A percentile compares a stretch with the other conserved stretches of the same genome.
These are phyloP conservation scores for Crucihimalaya himalaica DNA, from an alignment of 345 rosid genomes.

Conservation along the genomic window DNA sequence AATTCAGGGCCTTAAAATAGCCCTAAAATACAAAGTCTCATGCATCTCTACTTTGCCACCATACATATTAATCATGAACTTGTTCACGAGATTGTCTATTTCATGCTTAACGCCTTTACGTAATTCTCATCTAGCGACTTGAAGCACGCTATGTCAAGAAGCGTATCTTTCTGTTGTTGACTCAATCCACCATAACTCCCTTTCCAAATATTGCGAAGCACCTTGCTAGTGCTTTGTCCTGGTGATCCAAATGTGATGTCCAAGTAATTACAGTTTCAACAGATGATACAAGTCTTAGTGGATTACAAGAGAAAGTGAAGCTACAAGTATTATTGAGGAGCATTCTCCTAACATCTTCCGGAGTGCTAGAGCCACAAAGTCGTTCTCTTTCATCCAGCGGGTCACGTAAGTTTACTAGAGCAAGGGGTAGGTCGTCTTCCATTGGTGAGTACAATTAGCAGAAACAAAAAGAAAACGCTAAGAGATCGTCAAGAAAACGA, in stretches of 20 bases:
- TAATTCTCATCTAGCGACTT: not conserved
- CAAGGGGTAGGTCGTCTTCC: not conserved
- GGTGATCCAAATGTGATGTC: conserved; percentile 31
- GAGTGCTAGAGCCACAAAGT: not conserved
- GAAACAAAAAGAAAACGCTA: not conserved
- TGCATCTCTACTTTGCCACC: conserved; percentile 33
- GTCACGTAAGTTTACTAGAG: not conserved
- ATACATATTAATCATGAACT: conserved; percentile 29
- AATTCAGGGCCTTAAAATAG: too few species aligned
- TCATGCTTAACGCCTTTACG: too few species aligned
- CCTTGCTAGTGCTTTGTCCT: too few species aligned
- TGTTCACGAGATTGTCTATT: conserved; percentile 38
- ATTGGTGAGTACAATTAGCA: not conserved
- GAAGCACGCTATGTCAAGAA: conserved; percentile 47
- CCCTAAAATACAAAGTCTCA: too few species aligned
- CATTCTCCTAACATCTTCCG: not conserved
- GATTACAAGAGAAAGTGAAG: conserved; percentile 10
- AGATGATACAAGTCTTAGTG: not conserved
- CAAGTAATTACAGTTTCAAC: not conserved
- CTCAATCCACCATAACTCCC: conserved; percentile 40
- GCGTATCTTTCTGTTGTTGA: conserved; percentile 24
- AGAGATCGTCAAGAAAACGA: too few species aligned
- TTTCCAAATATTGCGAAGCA: too few species aligned
- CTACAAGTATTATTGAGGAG: not conserved
- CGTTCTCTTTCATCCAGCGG: not conserved